A percentile compares a stretch with the other conserved stretches of the same genome.
phyloP scores from a whole-genome alignment of 495 filamentous ascomycete genomes.

The Parathielavia appendiculata region DNA sequence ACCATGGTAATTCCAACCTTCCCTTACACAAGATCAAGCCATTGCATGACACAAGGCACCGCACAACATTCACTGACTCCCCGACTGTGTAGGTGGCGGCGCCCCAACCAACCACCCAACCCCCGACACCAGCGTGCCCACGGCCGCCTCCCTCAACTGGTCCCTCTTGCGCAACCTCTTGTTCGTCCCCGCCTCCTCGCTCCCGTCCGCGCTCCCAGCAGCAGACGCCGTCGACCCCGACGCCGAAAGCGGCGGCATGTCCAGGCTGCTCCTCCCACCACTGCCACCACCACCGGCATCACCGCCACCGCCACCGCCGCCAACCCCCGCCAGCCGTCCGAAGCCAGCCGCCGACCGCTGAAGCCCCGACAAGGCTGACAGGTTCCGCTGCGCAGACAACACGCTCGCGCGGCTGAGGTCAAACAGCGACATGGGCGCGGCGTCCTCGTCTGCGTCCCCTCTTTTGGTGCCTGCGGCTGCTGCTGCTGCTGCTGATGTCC shows the following conservation, averaged over 20 bases:
- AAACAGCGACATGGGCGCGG: constrained; percentile 90
- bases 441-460: constrained; percentile 45
- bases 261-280: constrained; percentile 17
- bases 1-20: not conserved
- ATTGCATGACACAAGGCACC: not conserved
- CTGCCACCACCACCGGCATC: not conserved
- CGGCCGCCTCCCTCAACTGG: constrained; percentile 69
- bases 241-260: constrained; percentile 9
- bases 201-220: constrained; percentile 7
- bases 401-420: constrained; percentile 80
- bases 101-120: constrained; percentile 83
- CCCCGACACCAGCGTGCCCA: constrained; percentile 68
- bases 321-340: constrained; percentile 1
- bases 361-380: constrained; percentile 44
- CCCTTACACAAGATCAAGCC: not conserved
- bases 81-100: constrained; percentile 42
- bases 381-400: constrained; percentile 58
- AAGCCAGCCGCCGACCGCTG: constrained; percentile 28
- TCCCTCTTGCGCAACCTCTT: constrained; percentile 69
- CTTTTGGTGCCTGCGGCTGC: constrained; percentile 3
- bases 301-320: not conserved
- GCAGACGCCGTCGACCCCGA: not conserved
- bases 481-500: constrained; percentile 24
- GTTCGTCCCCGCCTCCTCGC: constrained; percentile 29
- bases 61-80: constrained; percentile 10